Evolutionary conservation across 1,284 basidiomycete genomes (phyloP), one percentile per base, ranked within the genome.

Genomic region (Apiotrichum laibachii): DNA sequence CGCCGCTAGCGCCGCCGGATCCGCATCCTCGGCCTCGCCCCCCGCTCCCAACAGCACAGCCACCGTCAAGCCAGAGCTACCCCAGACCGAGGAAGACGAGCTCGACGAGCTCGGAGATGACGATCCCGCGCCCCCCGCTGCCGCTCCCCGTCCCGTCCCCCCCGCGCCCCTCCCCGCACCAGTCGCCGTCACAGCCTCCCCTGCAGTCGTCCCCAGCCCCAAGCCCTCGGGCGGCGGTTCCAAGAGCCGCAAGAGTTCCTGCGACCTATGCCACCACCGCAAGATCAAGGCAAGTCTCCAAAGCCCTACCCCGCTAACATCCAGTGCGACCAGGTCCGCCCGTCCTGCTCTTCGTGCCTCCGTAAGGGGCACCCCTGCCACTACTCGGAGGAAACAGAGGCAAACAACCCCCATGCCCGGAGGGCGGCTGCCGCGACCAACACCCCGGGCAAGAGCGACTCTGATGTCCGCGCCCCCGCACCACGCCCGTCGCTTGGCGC

Each of bases 301-400:
- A 21, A 13, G 48, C 34, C 11, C 10, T 42, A 19, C 18, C 19
- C n/a, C 11, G 18, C 22, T 26, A 19, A 42, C 33, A 33, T 21
- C 19, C 56, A 75, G 72, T 75, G 72, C 50, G 72, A 75, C 60
- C 72, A 75, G 53, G 63, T 58, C 34, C 62, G 71, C 26, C 72
- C 72, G 7, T 62, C 70, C 0, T 75, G 72, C 54, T 66, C 67
- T 6, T 72, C 70, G 4, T 75, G 72, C 50, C 53, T 62, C 5
- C 68, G 72, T 40, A 72, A 72, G 62, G 69, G 68, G 21, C 68
- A 70, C 45, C 53, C 54, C 6, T 75, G 73, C 49, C 63, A 63
- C 39, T 75, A 75, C 59, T 65, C 67, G 21, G 72, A 73, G 26
- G 72, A 73, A 43, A 65, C 70, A 12, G 69, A 72, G 55, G 59